Percentiles rank a stretch among this genome's conserved stretches.
phyloP scores from a whole-genome alignment of 2,329 filamentous ascomycete genomes.

The Nemania abortiva region DNA sequence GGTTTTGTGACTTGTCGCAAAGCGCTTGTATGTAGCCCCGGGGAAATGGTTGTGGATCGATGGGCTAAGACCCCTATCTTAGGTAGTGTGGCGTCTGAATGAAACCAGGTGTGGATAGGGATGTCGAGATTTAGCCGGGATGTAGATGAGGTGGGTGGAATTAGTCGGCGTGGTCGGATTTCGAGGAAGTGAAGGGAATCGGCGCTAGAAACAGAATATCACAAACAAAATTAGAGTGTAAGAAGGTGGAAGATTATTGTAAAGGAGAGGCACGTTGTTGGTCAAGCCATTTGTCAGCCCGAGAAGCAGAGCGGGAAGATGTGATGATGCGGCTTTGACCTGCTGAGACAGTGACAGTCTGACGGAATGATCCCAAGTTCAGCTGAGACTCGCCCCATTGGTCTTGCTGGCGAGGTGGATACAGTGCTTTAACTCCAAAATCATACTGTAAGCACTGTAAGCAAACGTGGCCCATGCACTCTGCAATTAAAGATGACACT shows the following conservation, averaged over 20 bases:
- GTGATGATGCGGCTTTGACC: slow-evolving; percentile 17
- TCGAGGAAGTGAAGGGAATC: slow-evolving; percentile 15
- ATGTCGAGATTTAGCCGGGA: slow-evolving; percentile 6
- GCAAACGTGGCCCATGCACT: slow-evolving; percentile 17
- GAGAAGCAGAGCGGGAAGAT: neutral
- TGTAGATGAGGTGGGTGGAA: slow-evolving; percentile 4
- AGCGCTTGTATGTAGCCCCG: neutral
- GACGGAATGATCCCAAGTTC: neutral
- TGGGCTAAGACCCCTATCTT: slow-evolving; percentile 5
- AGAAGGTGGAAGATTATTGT: slow-evolving; percentile 24
- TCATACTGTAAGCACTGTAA: neutral
- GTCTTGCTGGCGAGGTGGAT: no score
- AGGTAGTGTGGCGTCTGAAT: neutral
- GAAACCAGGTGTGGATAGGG: neutral
- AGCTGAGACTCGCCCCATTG: slow-evolving; percentile 23
- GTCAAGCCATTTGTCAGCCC: slow-evolving; percentile 37
- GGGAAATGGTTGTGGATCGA: slow-evolving; percentile 14
- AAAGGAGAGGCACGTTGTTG: slow-evolving; percentile 15
- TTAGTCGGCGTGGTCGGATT: slow-evolving; percentile 15
- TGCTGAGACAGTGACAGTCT: slow-evolving; percentile 10
- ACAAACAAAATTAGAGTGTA: slow-evolving; percentile 10
- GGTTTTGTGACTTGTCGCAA: slow-evolving; percentile 37
- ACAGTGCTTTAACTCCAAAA: neutral
- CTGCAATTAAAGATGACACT: slow-evolving; percentile 37
- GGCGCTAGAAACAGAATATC: slow-evolving; percentile 5